Percentiles rank a stretch among this genome's conserved stretches.
These are phyloP conservation scores for Luvunga scandens DNA, from an alignment of 345 rosid species.

Conservation along the genomic window DNA sequence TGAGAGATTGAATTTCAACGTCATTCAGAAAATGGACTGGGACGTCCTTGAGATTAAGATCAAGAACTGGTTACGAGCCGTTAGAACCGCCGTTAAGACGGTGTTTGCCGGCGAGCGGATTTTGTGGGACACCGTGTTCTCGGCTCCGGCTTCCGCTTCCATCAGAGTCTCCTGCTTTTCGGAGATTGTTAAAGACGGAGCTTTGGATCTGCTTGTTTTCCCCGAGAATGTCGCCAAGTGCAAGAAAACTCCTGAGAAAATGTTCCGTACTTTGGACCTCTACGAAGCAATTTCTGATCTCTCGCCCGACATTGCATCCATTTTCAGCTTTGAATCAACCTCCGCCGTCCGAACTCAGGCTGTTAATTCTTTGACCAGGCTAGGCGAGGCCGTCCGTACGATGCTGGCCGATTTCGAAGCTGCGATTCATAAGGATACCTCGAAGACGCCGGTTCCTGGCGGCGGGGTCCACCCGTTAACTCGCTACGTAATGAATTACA, in stretches of 20 bases:
- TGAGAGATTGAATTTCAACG: conserved; percentile 38
- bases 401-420: conserved; percentile 61
- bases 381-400: conserved; percentile 41
- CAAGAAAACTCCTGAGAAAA: conserved; percentile 66
- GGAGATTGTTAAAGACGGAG: conserved; percentile 52
- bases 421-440: conserved; percentile 52
- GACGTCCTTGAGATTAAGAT: conserved; percentile 51
- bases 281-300: conserved; percentile 49
- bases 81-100: conserved; percentile 42
- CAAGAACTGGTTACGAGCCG: conserved; percentile 54
- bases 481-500: conserved; percentile 78
- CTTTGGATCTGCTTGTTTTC: conserved; percentile 57
- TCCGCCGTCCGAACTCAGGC: conserved; percentile 40
- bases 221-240: conserved; percentile 59
- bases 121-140: conserved; percentile 67
- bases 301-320: conserved; percentile 48
- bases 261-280: conserved; percentile 66
- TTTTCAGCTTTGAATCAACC: conserved; percentile 47
- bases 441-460: conserved; percentile 48
- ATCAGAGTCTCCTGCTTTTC: conserved; percentile 56
- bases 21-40: conserved; percentile 59
- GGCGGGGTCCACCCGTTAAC: conserved; percentile 83
- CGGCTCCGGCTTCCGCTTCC: conserved; percentile 30
- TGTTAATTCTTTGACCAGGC: conserved; percentile 40
- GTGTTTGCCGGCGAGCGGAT: conserved; percentile 68